phyloP scores from a whole-genome alignment of 1,284 basidiomycete genomes.

The Cutaneotrichosporon daszewskae region DNA sequence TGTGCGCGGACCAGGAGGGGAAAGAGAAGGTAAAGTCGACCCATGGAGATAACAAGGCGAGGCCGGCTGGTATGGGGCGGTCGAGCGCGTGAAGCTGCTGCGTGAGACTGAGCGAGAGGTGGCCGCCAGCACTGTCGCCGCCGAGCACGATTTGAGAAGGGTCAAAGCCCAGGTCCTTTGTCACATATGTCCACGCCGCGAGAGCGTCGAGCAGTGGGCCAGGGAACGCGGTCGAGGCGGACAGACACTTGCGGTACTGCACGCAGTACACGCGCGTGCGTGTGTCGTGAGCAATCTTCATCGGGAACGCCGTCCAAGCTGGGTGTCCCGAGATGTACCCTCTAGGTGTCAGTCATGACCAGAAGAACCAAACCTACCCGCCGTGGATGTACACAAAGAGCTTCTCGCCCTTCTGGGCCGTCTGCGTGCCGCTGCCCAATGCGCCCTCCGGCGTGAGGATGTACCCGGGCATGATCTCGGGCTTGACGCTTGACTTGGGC shows the following conservation, averaged over 20 bases:
- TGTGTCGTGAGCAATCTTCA: conserved; percentile 8
- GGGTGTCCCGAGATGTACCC: conserved; percentile 20
- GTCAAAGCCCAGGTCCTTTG: conserved; percentile 8
- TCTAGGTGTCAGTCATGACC: conserved; percentile 5
- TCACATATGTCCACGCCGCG: conserved; percentile 16
- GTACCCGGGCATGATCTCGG: conserved; percentile 1
- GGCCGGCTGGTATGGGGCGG: conserved; percentile 48
- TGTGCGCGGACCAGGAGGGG: conserved; percentile 8
- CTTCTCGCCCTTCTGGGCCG: conserved; percentile 20
- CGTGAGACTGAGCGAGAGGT: conserved; percentile 12
- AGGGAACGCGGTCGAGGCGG: conserved; percentile 6
- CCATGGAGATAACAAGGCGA: conserved; percentile 58
- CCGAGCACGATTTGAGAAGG: conserved; percentile 9
- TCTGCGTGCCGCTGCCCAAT: neutral
- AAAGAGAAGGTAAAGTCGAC: conserved; percentile 48
- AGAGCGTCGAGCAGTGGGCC: conserved; percentile 19
- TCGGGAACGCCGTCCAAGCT: conserved; percentile 8
- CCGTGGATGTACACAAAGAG: conserved; percentile 26
- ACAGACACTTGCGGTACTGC: conserved; percentile 17
- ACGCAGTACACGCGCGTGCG: conserved; percentile 10
- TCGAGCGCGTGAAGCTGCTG: conserved; percentile 10
- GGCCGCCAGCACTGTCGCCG: conserved; percentile 19
- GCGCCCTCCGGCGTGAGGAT: neutral
- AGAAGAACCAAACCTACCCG: conserved; percentile 3
- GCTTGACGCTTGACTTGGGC: neutral